Conservation (phyloP, 106 monocot genomes). For the Alisma plantagoaquatica region DNA sequence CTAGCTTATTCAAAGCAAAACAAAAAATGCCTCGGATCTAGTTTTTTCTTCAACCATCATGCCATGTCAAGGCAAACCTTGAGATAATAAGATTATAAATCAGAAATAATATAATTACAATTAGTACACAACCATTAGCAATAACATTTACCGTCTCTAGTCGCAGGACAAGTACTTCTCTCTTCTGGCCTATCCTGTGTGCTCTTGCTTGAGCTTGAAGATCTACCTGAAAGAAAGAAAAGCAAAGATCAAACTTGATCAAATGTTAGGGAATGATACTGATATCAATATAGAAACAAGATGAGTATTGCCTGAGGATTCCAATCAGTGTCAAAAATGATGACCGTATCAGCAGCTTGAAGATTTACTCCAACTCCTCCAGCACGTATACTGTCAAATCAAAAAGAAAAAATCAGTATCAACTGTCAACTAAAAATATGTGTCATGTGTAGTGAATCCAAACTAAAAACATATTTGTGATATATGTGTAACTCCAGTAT, state of each 20-base stretch:
- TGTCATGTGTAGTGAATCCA: too few relatives aligned
- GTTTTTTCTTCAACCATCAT: too few relatives aligned
- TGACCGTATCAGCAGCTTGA: conserved; percentile 99
- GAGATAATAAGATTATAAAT: too few relatives aligned
- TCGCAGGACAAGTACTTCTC: conserved; percentile 94
- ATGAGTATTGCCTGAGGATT: conserved; percentile 80
- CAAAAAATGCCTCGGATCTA: too few relatives aligned
- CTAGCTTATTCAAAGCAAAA: too few relatives aligned
- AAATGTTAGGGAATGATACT: not conserved
- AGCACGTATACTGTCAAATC: conserved; percentile 80
- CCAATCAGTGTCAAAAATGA: conserved; percentile 99
- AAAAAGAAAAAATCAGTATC: too few relatives aligned
- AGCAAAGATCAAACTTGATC: not conserved
- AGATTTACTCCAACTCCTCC: conserved; percentile 99
- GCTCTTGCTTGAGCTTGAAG: conserved; percentile 99
- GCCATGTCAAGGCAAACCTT: too few relatives aligned
- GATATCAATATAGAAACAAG: not conserved
- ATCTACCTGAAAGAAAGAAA: conserved; percentile 58
- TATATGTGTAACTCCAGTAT: too few relatives aligned
- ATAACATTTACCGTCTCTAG: conserved; percentile 60
- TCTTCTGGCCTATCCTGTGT: conserved; percentile 98
- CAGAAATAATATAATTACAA: too few relatives aligned
- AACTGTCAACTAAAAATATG: too few relatives aligned
- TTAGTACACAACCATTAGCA: too few relatives aligned
- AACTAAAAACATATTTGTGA: too few relatives aligned